Base-by-base conservation (phyloP, 176 grass and related monocot species). In the Puccinellia tenuiflora region DNA sequence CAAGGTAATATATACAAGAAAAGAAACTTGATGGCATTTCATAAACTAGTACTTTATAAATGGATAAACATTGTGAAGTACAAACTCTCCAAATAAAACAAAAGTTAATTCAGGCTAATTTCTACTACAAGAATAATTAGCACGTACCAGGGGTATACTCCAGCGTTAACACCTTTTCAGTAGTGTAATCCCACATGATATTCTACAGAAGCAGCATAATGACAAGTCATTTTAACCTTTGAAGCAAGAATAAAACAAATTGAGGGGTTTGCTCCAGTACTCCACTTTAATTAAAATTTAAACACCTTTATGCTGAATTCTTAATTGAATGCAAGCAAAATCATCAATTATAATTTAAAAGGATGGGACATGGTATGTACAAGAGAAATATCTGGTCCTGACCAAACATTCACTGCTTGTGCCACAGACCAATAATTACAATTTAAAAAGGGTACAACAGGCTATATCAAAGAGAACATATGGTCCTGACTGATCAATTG, bases 171-270 rank as follows among this genome's bases (percentile, higher is more conserved):
- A 98, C 95, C 79, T 98, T 98, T 51, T 71, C 85, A 60, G 88
- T 88, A 68, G 92, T 95, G 81, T 98, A 95, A 70, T 95, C 92
- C 95, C 95, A 98, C 83, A 91, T 88, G 68, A 98, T 90, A 84
- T 91, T 90, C 95, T 98, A 85, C 38, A 88, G 86, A 94, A 33
- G 45, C 33, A 81, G 84, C 43, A 83, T 43, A 54, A 81, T 47
- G 54, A 47, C 56, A 87, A 77, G 28, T 71, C 76, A 85, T 77
- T n/a, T 62, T 84, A 86, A 66, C 68, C 66, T 52, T 79, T 25
- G 13, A 21, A 85, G 76, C 33, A 75, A 67, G 6, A 57, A 62
- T 84, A 43, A 37, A 9, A 61, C 56, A 43, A 64, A 39, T 57
- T 25, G 22, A 13, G 40, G n/a, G n/a, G 11, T 67, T 50, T 35